These are phyloP conservation scores for Kandelia obovata DNA, from an alignment of 345 rosid species.

Conservation along the genomic window DNA sequence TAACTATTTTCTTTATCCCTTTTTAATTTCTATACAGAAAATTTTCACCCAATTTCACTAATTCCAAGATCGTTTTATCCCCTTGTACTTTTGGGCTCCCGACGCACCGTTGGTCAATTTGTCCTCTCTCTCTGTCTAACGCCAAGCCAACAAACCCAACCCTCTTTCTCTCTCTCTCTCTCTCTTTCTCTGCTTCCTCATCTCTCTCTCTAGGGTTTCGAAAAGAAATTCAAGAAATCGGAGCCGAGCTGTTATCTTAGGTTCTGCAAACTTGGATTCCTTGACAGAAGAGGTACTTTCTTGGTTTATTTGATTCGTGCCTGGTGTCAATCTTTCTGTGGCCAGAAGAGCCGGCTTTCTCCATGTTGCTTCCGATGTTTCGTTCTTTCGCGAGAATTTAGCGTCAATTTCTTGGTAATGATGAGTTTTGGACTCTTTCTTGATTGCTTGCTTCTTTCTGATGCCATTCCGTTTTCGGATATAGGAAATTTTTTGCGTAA, in stretches of 20 bases:
- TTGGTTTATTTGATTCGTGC: neutral
- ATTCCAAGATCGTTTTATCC: too few species aligned
- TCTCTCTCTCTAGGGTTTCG: conserved; percentile 26
- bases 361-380: neutral
- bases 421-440: neutral
- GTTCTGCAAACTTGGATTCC: neutral
- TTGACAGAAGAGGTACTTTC: neutral
- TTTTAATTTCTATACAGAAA: too few species aligned
- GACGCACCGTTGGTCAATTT: conserved; percentile 5
- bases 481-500: neutral
- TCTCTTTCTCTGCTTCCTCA: neutral
- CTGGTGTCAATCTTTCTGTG: neutral
- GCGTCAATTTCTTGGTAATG: conserved; percentile 8
- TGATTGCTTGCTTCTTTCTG: neutral
- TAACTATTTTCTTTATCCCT: too few species aligned
- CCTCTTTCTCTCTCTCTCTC: neutral
- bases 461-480: neutral
- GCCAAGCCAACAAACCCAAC: neutral
- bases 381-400: neutral
- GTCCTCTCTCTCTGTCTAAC: neutral
- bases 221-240: neutral
- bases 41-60: too few species aligned
- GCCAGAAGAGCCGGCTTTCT: neutral
- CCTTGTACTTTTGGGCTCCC: neutral
- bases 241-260: neutral